These are phyloP conservation scores for Diplodia mutila DNA, from an alignment of 2,329 filamentous ascomycete genomes.

Conservation along the genomic window DNA sequence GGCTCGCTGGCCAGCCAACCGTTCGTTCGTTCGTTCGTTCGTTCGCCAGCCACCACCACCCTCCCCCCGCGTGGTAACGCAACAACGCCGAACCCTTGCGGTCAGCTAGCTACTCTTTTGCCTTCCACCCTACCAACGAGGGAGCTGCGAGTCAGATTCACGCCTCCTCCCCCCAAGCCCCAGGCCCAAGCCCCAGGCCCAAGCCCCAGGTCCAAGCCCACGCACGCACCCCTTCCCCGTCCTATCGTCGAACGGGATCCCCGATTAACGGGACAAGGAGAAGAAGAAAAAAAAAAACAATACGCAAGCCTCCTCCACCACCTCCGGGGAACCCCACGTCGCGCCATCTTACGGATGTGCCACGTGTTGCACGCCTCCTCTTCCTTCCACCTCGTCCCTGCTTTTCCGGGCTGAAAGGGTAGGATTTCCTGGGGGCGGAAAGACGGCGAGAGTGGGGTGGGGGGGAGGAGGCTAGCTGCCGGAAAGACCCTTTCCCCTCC, in stretches of 20 bases:
- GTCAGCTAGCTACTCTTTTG: no score
- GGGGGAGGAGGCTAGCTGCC: background rate
- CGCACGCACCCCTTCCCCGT: background rate
- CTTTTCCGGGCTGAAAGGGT: background rate
- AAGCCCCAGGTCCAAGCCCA: no score
- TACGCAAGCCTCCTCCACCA: background rate
- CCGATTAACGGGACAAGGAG: no score
- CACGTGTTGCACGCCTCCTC: background rate
- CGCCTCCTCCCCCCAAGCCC: no score
- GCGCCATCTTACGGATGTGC: background rate
- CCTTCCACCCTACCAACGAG: no score
- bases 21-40: no score
- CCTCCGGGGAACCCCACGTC: background rate
- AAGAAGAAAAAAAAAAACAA: background rate
- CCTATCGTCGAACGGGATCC: background rate
- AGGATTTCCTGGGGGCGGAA: background rate
- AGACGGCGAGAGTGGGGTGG: background rate
- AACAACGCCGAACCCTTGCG: no score
- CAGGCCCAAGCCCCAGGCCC: no score
- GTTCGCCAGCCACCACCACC: no score
- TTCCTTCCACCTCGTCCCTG: background rate
- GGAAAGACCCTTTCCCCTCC: background rate
- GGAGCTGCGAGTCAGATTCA: no score
- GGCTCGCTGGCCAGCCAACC: no score
- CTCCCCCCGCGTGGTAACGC: no score